Base-by-base conservation (phyloP, 495 filamentous ascomycete species). In the Aspergillus mulundensis region DNA sequence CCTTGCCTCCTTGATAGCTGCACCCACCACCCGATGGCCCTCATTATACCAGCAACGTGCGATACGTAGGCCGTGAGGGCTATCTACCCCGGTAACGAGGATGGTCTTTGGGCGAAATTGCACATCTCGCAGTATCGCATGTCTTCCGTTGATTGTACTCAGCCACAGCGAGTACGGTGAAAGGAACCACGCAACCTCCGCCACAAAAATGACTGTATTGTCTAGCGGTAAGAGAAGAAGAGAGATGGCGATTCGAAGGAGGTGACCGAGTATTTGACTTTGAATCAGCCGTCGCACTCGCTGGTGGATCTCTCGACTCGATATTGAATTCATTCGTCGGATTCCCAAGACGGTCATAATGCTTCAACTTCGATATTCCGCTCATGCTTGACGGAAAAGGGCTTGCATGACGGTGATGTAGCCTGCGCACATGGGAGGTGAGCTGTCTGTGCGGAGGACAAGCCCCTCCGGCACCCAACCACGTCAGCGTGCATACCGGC, bases 1-100 rank as follows among this genome's bases (percentile, higher is more conserved):
- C 8, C 65, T n/a, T 70, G 84, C 57, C n/a, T 77, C 74, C 25
- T 79, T 74, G 45, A 88, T 81, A 62, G 89, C 87, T 4, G 85
- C 86, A 5, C 88, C 89, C 32, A 93, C 79, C 38, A 91, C 87
- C 30, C 76, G 75, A 67, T 91, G 87, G 7, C 87, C 85, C 1
- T 82, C 77, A 32, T 77, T 63, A 56, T 84, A 75, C 71, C 90
- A 89, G 7, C 79, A 61, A 16, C 89, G 81, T n/a, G 87, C 86
- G 4, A 93, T 59, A 0, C 73, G 66, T 0, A 91, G 73, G 25
- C 86, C 87, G 62, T 88, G 87, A 18, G 78, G 67, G 68, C 87
- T 90, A 34, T 81, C 77, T 1, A 90, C 71, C n/a, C 87, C 86
- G 0, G 87, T 90, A 38, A 91, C 77, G 10, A 93, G 78, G 50